Conservation (phyloP, 192 early-diverging fungal species). For the Backusella australiensis region DNA sequence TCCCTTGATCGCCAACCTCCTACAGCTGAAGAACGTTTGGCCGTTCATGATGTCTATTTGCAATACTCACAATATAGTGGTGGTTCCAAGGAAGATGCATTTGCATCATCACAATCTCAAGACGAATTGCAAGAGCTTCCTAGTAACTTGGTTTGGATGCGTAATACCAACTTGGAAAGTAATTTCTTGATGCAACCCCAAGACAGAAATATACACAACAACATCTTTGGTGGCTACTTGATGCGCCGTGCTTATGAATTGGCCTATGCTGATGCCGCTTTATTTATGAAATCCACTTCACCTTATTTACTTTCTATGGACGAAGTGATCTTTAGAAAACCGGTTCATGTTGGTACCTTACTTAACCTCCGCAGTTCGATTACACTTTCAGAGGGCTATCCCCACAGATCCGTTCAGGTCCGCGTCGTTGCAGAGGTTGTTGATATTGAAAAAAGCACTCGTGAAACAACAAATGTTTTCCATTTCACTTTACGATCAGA, state of each 20-base stretch:
- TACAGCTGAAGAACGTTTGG: slow-evolving; percentile 69
- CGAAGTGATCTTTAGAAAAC: slow-evolving; percentile 77
- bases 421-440: slow-evolving; percentile 76
- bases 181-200: slow-evolving; percentile 71
- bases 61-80: slow-evolving; percentile 63
- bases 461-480: slow-evolving; percentile 83
- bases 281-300: slow-evolving; percentile 59
- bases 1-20: slow-evolving; percentile 72
- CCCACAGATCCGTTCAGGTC: slow-evolving; percentile 57
- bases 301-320: slow-evolving; percentile 66
- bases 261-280: slow-evolving; percentile 70
- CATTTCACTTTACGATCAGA: slow-evolving; percentile 73
- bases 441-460: slow-evolving; percentile 55
- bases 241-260: slow-evolving; percentile 89
- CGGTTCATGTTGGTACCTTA: slow-evolving; percentile 82
- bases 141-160: slow-evolving; percentile 30
- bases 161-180: slow-evolving; percentile 20
- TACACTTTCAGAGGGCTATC: slow-evolving; percentile 67
- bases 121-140: slow-evolving; percentile 15
- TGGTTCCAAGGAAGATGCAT: neutral
- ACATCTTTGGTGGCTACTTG: slow-evolving; percentile 69
- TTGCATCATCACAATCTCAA: slow-evolving; percentile 14
- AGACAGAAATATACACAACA: slow-evolving; percentile 81
- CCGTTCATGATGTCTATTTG: slow-evolving; percentile 79
- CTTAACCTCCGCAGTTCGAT: slow-evolving; percentile 76